Conservation (phyloP, 2,329 filamentous ascomycete genomes). For the Elsinoe batatas region DNA sequence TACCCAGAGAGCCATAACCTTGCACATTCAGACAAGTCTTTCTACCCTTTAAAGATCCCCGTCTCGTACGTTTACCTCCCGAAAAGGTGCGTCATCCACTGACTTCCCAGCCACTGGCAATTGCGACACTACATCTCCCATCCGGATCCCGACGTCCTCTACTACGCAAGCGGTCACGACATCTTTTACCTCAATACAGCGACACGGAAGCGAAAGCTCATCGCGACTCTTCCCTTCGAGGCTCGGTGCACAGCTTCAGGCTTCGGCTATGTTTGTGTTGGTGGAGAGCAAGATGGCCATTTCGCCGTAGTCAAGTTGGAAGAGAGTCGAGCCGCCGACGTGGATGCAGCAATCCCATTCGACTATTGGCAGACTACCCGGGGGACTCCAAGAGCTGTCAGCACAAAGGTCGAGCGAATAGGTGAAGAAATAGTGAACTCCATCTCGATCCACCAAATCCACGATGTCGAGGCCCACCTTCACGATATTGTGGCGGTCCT, state of each 20-base stretch:
- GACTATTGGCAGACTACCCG: slow-evolving; percentile 16
- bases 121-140: slow-evolving; percentile 83
- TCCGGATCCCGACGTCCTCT: slow-evolving; percentile 65
- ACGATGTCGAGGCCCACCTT: slow-evolving; percentile 39
- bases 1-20: slow-evolving; percentile 38
- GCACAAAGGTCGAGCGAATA: slow-evolving; percentile 48
- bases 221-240: slow-evolving; percentile 56
- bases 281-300: slow-evolving; percentile 72
- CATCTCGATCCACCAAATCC: slow-evolving; percentile 51
- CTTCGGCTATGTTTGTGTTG: slow-evolving; percentile 81
- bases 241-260: slow-evolving; percentile 81
- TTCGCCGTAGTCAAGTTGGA: slow-evolving; percentile 67
- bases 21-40: slow-evolving; percentile 35
- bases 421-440: slow-evolving; percentile 58
- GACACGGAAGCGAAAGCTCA: slow-evolving; percentile 62
- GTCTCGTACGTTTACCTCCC: slow-evolving; percentile 34
- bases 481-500: slow-evolving; percentile 58
- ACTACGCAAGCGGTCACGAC: slow-evolving; percentile 69
- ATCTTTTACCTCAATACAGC: slow-evolving; percentile 50
- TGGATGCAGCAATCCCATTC: slow-evolving; percentile 49
- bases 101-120: slow-evolving; percentile 62
- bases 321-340: slow-evolving; percentile 35
- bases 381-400: slow-evolving; percentile 44
- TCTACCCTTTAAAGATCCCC: slow-evolving; percentile 40
- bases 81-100: slow-evolving; percentile 12